These are phyloP conservation scores for Maudiozyma bulderi DNA, from an alignment of 805 yeast genomes.

Conservation along the genomic window DNA sequence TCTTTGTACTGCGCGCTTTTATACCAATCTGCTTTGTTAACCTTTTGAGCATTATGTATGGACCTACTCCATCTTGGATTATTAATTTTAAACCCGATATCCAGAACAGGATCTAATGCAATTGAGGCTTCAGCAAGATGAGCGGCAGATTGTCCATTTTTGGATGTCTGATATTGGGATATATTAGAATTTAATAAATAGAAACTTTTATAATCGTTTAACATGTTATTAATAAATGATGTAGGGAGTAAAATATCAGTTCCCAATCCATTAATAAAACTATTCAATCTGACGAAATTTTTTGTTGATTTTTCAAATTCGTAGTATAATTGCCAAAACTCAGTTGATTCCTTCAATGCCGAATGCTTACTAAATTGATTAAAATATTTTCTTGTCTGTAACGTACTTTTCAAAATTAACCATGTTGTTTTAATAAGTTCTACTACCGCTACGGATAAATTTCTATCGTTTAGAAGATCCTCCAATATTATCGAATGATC, in stretches of 20 bases:
- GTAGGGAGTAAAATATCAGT: slow-evolving; percentile 41
- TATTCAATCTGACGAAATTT: slow-evolving; percentile 37
- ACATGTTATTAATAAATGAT: slow-evolving; percentile 34
- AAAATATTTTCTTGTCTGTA: slow-evolving; percentile 28
- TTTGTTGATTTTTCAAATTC: slow-evolving; percentile 40
- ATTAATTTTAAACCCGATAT: slow-evolving; percentile 22
- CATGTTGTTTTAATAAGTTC: slow-evolving; percentile 28
- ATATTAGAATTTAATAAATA: slow-evolving; percentile 30
- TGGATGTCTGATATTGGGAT: slow-evolving; percentile 16
- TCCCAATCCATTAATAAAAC: slow-evolving; percentile 38
- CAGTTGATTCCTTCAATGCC: slow-evolving; percentile 31
- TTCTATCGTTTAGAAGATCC: slow-evolving; percentile 33
- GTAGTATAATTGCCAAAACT: slow-evolving; percentile 51
- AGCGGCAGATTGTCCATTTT: slow-evolving; percentile 5
- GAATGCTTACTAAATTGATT: slow-evolving; percentile 19
- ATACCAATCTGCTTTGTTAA: slow-evolving; percentile 13
- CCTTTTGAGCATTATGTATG: slow-evolving; percentile 1
- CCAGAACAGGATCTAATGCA: slow-evolving; percentile 21
- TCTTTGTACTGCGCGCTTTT: slow-evolving; percentile 21
- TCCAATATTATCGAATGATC: slow-evolving; percentile 21
- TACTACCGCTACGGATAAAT: slow-evolving; percentile 32
- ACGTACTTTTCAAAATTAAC: slow-evolving; percentile 22
- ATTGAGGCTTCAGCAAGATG: background rate
- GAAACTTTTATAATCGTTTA: slow-evolving; percentile 28
- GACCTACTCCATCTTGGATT: slow-evolving; percentile 20